Base-by-base conservation (phyloP, 1,284 basidiomycete species). In the Ceratobasidium sp. region DNA sequence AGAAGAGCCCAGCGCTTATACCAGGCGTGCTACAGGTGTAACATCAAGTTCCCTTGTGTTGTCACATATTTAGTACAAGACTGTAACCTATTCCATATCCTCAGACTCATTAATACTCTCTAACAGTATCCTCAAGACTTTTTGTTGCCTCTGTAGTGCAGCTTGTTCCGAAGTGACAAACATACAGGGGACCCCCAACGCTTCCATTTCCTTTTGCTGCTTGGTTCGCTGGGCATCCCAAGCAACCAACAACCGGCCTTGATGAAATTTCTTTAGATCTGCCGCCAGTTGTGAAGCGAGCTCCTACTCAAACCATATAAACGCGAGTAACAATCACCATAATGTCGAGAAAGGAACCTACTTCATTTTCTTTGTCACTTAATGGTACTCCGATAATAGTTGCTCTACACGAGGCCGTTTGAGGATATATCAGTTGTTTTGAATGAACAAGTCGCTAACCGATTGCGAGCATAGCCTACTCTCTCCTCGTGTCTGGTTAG, bases 221-320 rank as follows among this genome's bases (percentile, higher is more conserved):
- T 86, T 87, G 60, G 85, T 80, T 39, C 89, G 79, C n/a, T 93
- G 83, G 26, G 85, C 85, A 76, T 91, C 91, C 91, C 92, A 93
- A 10, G 90, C 89, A 8, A 86, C 82, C 6, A 92, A 78, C 10
- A 84, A 88, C 52, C 88, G 84, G 70, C 91, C 87, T 16, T 76
- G 76, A 76, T 93, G 90, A 77, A 92, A 92, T 75, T 83, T 85
- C 36, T 79, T 80, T 48, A 92, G 78, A 74, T 92, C 90, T 76
- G 83, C 85, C 12, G 57, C 52, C 32, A 78, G 74, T 26, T 74
- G 71, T 46, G 48, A 62, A 14, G 72, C 52, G 4, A 77, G 43
- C 28, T 41, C 52, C 77, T 77, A 26, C 52, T 43, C 36, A 43
- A 88, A 87, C n/a, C n/a, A n/a, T n/a, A 26, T 30, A 9, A 28